These are phyloP conservation scores for Ogataea methylovora DNA, from an alignment of 805 yeast genomes.

Conservation along the genomic window DNA sequence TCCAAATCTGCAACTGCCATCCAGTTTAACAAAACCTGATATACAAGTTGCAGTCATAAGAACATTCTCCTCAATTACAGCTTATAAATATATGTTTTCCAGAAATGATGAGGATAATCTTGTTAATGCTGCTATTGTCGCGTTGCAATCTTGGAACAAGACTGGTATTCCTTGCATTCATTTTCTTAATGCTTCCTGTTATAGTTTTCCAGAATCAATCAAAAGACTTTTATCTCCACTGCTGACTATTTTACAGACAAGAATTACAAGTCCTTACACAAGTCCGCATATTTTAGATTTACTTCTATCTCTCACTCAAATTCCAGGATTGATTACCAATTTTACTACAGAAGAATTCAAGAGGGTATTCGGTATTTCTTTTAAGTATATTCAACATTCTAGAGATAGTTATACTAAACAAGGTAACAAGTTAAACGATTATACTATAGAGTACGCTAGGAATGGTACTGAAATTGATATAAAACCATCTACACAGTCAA, in stretches of 20 bases:
- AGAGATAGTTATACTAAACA: too few species aligned
- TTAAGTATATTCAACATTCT: constrained; percentile 69
- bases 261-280: constrained; percentile 62
- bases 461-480: constrained; percentile 45
- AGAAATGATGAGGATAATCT: constrained; percentile 58
- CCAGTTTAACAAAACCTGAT: constrained; percentile 45
- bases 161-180: constrained; percentile 76
- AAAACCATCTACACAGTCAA: constrained; percentile 41
- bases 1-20: constrained; percentile 30
- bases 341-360: constrained; percentile 72
- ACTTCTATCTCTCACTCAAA: constrained; percentile 53
- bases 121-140: constrained; percentile 49
- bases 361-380: constrained; percentile 76
- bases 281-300: constrained; percentile 73
- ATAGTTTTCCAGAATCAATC: constrained; percentile 68
- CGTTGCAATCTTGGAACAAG: constrained; percentile 68
- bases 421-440: too few species aligned
- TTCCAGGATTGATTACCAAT: constrained; percentile 61
- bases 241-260: constrained; percentile 64
- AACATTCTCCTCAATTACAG: constrained; percentile 53
- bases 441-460: too few species aligned
- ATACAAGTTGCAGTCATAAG: constrained; percentile 60
- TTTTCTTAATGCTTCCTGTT: constrained; percentile 68
- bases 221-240: constrained; percentile 63
- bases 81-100: constrained; percentile 47